Percentiles rank a stretch among this genome's conserved stretches.
These are phyloP conservation scores for Rhizoctonia solani DNA, from an alignment of 1,284 basidiomycete genomes.

Conservation along the genomic window DNA sequence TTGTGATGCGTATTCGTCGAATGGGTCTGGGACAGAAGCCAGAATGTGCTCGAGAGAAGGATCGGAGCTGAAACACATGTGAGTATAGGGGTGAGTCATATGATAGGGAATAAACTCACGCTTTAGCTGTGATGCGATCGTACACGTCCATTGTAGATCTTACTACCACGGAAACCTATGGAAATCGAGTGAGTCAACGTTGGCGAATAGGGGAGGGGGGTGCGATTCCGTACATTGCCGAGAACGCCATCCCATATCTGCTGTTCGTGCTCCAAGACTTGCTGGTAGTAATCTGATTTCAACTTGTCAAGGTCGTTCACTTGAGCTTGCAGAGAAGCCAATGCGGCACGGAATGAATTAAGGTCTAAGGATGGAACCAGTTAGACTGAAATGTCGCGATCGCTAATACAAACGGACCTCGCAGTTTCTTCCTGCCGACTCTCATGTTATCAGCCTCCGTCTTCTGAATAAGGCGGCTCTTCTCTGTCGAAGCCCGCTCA, in stretches of 20 bases:
- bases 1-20: slow-evolving; percentile 87
- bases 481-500: slow-evolving; percentile 77
- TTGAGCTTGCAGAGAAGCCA: slow-evolving; percentile 81
- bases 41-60: slow-evolving; percentile 90
- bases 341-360: slow-evolving; percentile 82
- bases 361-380: slow-evolving; percentile 59
- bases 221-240: slow-evolving; percentile 70
- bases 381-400: background rate
- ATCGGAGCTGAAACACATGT: slow-evolving; percentile 65
- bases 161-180: slow-evolving; percentile 69
- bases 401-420: slow-evolving; percentile 59
- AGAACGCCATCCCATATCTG: slow-evolving; percentile 91
- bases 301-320: slow-evolving; percentile 85
- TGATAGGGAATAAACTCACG: slow-evolving; percentile 56
- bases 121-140: slow-evolving; percentile 85
- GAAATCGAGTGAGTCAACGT: background rate
- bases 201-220: slow-evolving; percentile 40
- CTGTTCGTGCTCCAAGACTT: slow-evolving; percentile 91
- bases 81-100: too few relatives aligned
- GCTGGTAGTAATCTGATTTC: slow-evolving; percentile 79
- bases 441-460: slow-evolving; percentile 90
- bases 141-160: slow-evolving; percentile 81
- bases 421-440: slow-evolving; percentile 64
- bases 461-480: slow-evolving; percentile 81
- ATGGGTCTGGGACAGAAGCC: slow-evolving; percentile 88